Evolutionary conservation across 1,139 yeast genomes (phyloP).

Genomic region (Candida freyschussii): DNA sequence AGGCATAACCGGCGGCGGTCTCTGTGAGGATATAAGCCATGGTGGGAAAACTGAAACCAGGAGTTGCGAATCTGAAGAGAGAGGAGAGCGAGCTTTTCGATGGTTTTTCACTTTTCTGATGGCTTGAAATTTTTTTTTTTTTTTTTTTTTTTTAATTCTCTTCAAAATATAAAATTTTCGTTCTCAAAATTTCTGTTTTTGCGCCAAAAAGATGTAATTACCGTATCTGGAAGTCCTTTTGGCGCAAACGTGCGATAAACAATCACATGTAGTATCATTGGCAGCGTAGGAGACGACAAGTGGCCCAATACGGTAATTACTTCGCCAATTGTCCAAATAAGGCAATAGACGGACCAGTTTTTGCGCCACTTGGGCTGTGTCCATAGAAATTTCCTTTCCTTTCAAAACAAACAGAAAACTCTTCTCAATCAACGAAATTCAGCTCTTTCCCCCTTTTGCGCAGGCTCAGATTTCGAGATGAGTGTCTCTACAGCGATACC

Average conservation of each 20-base stretch:
- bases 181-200: not conserved
- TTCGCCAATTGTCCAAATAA: slow-evolving; percentile 4
- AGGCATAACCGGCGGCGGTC: slow-evolving; percentile 98
- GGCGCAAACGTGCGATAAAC: not conserved
- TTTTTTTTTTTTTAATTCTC: too few species aligned
- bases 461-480: too few species aligned
- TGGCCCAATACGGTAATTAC: slow-evolving; percentile 1
- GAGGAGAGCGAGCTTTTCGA: not conserved
- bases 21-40: slow-evolving; percentile 97
- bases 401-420: too few species aligned
- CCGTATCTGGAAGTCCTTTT: not conserved
- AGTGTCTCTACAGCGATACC: slow-evolving; percentile 2
- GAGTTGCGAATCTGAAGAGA: not conserved
- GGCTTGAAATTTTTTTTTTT: slow-evolving; percentile 3
- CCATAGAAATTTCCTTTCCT: too few species aligned
- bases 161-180: slow-evolving; percentile 2
- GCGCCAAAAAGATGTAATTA: not conserved
- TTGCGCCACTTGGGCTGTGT: slow-evolving; percentile 2
- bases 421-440: too few species aligned
- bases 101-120: slow-evolving; percentile 1
- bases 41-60: slow-evolving; percentile 6
- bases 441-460: too few species aligned
- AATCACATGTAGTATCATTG: not conserved
- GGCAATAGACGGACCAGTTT: too few species aligned
- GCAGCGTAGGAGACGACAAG: too few species aligned